Conservation (phyloP, 2,329 filamentous ascomycete species). For the Pseudogymnoascus sp. region DNA sequence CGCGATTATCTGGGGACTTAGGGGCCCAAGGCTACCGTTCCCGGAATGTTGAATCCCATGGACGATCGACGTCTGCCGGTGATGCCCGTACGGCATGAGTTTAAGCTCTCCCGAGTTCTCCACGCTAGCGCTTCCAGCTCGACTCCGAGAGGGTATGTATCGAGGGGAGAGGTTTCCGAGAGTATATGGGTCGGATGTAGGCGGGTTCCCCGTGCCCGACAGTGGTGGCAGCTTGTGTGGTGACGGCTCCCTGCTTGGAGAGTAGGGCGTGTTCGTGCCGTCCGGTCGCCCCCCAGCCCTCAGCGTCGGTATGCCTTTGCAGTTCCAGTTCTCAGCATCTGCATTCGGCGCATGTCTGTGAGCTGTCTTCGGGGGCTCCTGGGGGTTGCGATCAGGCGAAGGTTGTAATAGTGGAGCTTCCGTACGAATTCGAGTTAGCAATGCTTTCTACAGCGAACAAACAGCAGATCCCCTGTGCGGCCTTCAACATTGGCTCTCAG, state of each 20-base stretch:
- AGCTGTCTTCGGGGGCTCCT: neutral
- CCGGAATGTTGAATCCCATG: conserved; percentile 89
- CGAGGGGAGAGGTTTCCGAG: neutral
- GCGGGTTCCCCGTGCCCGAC: neutral
- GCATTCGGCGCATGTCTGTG: conserved; percentile 3
- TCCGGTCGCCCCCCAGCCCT: neutral
- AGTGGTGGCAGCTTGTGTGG: neutral
- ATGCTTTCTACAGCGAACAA: neutral
- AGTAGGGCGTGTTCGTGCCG: neutral
- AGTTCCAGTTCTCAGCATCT: conserved; percentile 3
- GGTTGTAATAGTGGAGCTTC: conserved; percentile 6
- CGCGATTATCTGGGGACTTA: conserved; percentile 80
- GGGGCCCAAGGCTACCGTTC: conserved; percentile 79
- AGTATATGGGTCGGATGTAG: neutral
- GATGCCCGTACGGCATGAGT: conserved; percentile 59
- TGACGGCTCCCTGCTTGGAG: neutral
- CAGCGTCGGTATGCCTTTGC: conserved; percentile 3
- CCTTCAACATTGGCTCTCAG: neutral
- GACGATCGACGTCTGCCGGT: conserved; percentile 93
- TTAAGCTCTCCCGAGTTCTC: neutral
- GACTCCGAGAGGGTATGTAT: neutral
- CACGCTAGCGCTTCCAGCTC: neutral
- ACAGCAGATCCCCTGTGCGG: neutral
- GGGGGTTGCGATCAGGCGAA: neutral
- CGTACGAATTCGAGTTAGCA: conserved; percentile 1